These are phyloP conservation scores for Cutaneotrichosporon dermatis DNA, from an alignment of 1,284 basidiomycete genomes.

Conservation along the genomic window DNA sequence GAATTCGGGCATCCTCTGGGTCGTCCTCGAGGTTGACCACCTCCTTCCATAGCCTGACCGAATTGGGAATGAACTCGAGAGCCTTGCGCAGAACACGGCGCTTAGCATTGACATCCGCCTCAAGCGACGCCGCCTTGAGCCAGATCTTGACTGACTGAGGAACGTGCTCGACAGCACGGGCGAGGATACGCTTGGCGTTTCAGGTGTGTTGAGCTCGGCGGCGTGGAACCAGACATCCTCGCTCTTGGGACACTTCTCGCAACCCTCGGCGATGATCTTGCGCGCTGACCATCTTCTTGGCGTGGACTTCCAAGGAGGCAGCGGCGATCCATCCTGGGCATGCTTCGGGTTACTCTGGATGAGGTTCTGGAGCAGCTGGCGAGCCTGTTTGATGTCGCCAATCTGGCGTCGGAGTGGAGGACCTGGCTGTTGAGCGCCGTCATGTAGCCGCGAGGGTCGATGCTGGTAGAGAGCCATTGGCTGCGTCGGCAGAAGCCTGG, in stretches of 20 bases:
- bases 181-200: constrained; percentile 95
- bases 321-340: constrained; percentile 98
- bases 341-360: constrained; percentile 98
- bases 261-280: constrained; percentile 89
- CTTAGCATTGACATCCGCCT: constrained; percentile 77
- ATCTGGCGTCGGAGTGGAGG: constrained; percentile 94
- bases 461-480: constrained; percentile 70
- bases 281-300: constrained; percentile 91
- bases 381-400: constrained; percentile 92
- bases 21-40: constrained; percentile 93
- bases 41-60: constrained; percentile 95
- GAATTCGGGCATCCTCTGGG: constrained; percentile 79
- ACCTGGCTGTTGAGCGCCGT: constrained; percentile 88
- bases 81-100: constrained; percentile 90
- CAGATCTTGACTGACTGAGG: constrained; percentile 94
- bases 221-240: constrained; percentile 98
- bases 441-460: constrained; percentile 96
- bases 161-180: constrained; percentile 87
- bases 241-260: constrained; percentile 90
- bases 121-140: constrained; percentile 87
- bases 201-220: constrained; percentile 82
- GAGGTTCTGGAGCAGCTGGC: constrained; percentile 90
- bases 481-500: constrained; percentile 69
- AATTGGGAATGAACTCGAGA: constrained; percentile 94
- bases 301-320: constrained; percentile 88